Base-by-base conservation (phyloP, 495 filamentous ascomycete genomes). In the Penicillium angulare region DNA sequence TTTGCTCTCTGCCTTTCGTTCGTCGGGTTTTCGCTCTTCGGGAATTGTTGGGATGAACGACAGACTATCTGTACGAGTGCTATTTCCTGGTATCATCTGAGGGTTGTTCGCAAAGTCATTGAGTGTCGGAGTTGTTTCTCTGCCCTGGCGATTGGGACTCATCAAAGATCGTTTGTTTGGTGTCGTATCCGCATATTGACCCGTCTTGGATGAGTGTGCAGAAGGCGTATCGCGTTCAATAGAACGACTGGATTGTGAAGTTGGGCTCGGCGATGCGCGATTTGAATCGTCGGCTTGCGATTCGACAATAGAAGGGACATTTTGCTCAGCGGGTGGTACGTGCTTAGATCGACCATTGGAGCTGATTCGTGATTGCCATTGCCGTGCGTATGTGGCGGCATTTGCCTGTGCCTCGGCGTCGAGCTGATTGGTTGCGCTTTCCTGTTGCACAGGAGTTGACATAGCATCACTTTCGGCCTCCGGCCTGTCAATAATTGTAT, bases 21-120 rank as follows among this genome's bases (percentile, higher is more conserved):
- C 75, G 47, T 88, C 85, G 0, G 72, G 43, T 53, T 80, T 85
- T 55, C 80, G 84, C 42, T 88, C 86, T 49, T 89, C 83, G 2
- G 76, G 60, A 21, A 89, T 72, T 1, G 87, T 95, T 3, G 91
- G 91, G 40, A 95, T 90, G 60, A 92, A 89, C 1, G 89, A 91
- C 12, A 95, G 75, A 47, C 76, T 85, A 62, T 91, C 89, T 1
- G 88, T 95, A 15, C 86, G 79, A 0, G 78, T 84, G 34, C 72
- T 83, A 55, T 84, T 87, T 16, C 86, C 90, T 9, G 88, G 85
- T 1, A 92, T 67, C 21, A 83, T 76, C 49, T 73, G 65, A 1
- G 67, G 68, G 21, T 53, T 67, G 44, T 58, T 72, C 53, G 65
- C 67, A 34, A 75, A 64, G 3, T 73, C 69, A 36, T 67, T 65